A percentile compares a stretch with the other conserved stretches of the same genome.
These are phyloP conservation scores for Bullera alba DNA, from an alignment of 768 basidiomycete species.

Conservation along the genomic window DNA sequence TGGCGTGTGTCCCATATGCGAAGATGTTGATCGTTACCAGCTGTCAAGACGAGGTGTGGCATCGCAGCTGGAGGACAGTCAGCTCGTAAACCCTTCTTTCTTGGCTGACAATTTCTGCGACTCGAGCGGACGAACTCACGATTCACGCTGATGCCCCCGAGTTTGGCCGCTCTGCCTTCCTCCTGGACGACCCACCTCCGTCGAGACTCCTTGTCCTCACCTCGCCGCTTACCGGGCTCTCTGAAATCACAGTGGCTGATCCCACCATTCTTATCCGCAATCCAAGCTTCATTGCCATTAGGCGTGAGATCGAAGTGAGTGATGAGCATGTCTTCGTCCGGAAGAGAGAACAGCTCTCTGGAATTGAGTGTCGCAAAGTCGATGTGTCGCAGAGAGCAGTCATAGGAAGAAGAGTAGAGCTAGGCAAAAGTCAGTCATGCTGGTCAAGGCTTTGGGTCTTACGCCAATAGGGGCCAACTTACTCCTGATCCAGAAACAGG, in stretches of 20 bases:
- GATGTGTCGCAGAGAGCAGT: conserved; percentile 46
- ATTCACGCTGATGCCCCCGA: conserved; percentile 46
- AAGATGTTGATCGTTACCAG: conserved; percentile 43
- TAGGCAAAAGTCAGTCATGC: too few species aligned
- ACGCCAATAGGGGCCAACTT: conserved; percentile 11
- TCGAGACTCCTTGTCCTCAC: too few species aligned
- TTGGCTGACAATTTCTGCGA: too few species aligned
- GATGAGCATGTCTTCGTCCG: conserved; percentile 44
- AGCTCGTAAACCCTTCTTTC: background rate
- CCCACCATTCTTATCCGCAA: conserved; percentile 41
- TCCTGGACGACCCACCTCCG: conserved; percentile 35
- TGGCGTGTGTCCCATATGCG: conserved; percentile 46
- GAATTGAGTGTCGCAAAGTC: conserved; percentile 44
- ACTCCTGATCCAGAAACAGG: conserved; percentile 43
- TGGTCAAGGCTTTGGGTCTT: background rate
- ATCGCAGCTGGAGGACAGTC: conserved; percentile 23
- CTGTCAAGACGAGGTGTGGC: conserved; percentile 42
- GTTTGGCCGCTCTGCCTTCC: conserved; percentile 37
- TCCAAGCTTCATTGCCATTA: conserved; percentile 41
- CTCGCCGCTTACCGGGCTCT: conserved; percentile 15
- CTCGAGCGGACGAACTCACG: conserved; percentile 31
- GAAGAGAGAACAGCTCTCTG: conserved; percentile 44
- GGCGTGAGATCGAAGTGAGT: conserved; percentile 48
- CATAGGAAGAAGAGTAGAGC: conserved; percentile 48
- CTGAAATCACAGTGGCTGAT: conserved; percentile 44